Conservation (phyloP, 768 basidiomycete genomes). For the Lactarius hengduanensis region DNA sequence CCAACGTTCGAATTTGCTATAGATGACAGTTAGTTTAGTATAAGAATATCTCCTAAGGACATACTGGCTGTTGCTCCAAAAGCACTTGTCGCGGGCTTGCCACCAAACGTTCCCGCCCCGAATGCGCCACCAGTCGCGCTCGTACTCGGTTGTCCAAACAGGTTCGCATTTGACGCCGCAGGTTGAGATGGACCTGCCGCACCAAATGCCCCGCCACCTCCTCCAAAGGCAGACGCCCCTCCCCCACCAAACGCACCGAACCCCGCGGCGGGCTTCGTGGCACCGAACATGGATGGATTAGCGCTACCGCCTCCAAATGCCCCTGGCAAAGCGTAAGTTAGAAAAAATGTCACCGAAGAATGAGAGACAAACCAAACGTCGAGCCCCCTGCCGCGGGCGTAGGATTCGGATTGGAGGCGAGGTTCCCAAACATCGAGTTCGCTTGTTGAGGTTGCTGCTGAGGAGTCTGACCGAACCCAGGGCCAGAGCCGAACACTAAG, state of each 20-base stretch:
- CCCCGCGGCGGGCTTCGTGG: conserved; percentile 65
- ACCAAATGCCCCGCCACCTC: conserved; percentile 45
- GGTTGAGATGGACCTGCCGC: conserved; percentile 32
- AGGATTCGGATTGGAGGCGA: conserved; percentile 39
- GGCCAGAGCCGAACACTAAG: conserved; percentile 42
- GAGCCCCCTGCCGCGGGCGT: conserved; percentile 37
- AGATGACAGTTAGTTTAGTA: conserved; percentile 11
- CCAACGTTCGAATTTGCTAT: conserved; percentile 36
- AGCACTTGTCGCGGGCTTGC: conserved; percentile 40
- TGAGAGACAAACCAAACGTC: conserved; percentile 38
- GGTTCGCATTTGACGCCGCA: conserved; percentile 45
- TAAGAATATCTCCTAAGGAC: conserved; percentile 19
- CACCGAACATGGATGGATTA: conserved; percentile 55
- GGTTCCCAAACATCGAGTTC: conserved; percentile 80
- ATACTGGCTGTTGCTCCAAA: conserved; percentile 45
- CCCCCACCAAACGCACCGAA: conserved; percentile 77
- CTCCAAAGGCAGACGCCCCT: conserved; percentile 51
- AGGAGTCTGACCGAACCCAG: conserved; percentile 50
- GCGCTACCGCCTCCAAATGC: conserved; percentile 39
- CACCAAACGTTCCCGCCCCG: conserved; percentile 42
- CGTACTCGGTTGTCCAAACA: conserved; percentile 60
- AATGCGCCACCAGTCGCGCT: conserved; percentile 40
- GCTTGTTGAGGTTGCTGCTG: conserved; percentile 54
- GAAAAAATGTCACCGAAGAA: conserved; percentile 15
- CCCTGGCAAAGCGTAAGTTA: conserved; percentile 33